Base-by-base conservation (phyloP, 2,329 filamentous ascomycete species). In the Gnomoniopsis smithogilvyi region DNA sequence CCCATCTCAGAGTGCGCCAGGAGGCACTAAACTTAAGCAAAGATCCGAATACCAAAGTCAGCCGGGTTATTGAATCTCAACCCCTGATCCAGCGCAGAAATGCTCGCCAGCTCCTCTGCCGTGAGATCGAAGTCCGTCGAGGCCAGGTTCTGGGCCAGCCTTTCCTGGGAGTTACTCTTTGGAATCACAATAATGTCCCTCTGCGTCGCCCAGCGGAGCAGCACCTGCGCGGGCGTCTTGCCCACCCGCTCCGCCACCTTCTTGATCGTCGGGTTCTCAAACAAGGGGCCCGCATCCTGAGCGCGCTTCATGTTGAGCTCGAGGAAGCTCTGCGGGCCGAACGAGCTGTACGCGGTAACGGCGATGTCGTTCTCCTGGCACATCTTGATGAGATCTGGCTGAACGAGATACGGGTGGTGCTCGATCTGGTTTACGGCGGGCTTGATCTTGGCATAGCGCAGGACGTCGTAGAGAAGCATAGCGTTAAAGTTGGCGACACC, bases 151-250 rank as follows among this genome's bases (percentile, higher is more conserved):
- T 83, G 76, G 58, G 72, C 70, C 61, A 85, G 72, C 26, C 80
- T 68, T 34, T 69, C 66, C 51, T 75, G 72, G 67, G 80, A 80
- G 70, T 83, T 85, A 62, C 78, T 81, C 78, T 88, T 89, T 61
- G 86, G 85, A 56, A 87, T 87, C 58, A 88, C 84, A 26, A 83
- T 82, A 59, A 88, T 73, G n/a, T 76, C 76, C 26, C 84, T 75
- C 75, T 88, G 85, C 1, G 87, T 88, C 2, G 85, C 80, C 87
- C 87, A 90, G 30, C 86, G 77, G 51, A 90, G 76, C 58, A 89
- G 75, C 1, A 89, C 78, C 78, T 90, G 87, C 2, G 86, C 85
- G 3, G 86, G 79, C 0, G 84, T 84, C 73, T 82, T 84, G 63
- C 69, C 69, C 56, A 85, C 73, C 72, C 82, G 85, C 51, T 76